These are phyloP conservation scores for Remersonia thermophila DNA, from an alignment of 2,329 filamentous ascomycete species.

Conservation along the genomic window DNA sequence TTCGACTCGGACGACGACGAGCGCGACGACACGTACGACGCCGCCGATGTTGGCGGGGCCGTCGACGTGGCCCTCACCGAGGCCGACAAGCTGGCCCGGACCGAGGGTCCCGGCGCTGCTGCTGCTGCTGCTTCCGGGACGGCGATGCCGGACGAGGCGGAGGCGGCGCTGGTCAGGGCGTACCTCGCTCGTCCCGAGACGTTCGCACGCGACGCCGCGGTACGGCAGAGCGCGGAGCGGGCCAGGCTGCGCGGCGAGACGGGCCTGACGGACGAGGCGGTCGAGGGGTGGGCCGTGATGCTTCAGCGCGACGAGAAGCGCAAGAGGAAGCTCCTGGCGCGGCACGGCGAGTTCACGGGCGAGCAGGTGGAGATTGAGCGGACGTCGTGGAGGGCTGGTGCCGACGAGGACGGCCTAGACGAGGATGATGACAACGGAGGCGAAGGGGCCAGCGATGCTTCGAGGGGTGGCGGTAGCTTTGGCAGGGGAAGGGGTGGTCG, in stretches of 20 bases:
- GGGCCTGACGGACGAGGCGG: constrained; percentile 81
- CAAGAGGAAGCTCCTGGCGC: constrained; percentile 56
- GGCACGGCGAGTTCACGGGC: constrained; percentile 53
- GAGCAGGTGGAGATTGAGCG: constrained; percentile 51
- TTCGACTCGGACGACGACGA: constrained; percentile 96
- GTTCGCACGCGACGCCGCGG: constrained; percentile 61
- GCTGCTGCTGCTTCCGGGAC: neutral
- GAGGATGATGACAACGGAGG: constrained; percentile 47
- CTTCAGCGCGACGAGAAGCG: constrained; percentile 58
- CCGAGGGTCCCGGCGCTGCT: constrained; percentile 32
- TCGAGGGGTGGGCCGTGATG: constrained; percentile 93
- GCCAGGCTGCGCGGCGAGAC: constrained; percentile 58
- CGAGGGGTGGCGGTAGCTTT: constrained; percentile 6
- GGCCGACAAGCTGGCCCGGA: neutral
- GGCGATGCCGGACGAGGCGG: constrained; percentile 35
- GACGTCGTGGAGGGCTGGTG: constrained; percentile 51
- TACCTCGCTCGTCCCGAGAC: constrained; percentile 52
- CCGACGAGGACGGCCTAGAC: constrained; percentile 7
- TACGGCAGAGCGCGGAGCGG: constrained; percentile 52
- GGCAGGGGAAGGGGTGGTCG: constrained; percentile 33
- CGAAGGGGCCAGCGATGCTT: constrained; percentile 29
- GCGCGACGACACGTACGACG: constrained; percentile 91
- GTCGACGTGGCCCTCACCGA: constrained; percentile 36
- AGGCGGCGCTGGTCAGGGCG: constrained; percentile 60
- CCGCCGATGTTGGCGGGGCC: constrained; percentile 79